Percentiles rank a stretch among this genome's conserved stretches.
phyloP scores from a whole-genome alignment of 768 basidiomycete species.

The Fomitopsis pulvina region DNA sequence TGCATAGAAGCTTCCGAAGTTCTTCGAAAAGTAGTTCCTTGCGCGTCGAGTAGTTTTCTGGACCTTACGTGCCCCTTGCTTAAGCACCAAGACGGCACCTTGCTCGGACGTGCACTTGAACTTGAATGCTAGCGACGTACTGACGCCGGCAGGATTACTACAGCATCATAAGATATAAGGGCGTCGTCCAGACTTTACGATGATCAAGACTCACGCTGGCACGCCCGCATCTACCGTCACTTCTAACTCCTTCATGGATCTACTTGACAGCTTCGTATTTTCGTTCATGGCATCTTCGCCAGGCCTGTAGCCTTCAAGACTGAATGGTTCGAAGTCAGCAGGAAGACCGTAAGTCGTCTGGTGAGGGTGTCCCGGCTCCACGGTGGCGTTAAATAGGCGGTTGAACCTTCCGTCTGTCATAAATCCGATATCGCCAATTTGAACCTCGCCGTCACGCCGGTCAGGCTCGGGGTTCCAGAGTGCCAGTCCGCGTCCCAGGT shows the following conservation, averaged over 20 bases:
- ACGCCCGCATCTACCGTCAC: too few relatives aligned
- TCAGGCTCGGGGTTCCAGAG: constrained; percentile 18
- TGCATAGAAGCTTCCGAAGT: constrained; percentile 13
- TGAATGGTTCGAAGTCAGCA: background rate
- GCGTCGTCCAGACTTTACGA: background rate
- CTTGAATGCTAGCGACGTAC: background rate
- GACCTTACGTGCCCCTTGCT: background rate
- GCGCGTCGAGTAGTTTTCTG: background rate
- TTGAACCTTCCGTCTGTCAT: constrained; percentile 14
- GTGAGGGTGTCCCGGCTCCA: constrained; percentile 1
- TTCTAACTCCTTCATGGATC: too few relatives aligned
- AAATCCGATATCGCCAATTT: constrained; percentile 20
- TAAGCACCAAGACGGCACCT: constrained; percentile 8
- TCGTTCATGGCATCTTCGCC: too few relatives aligned
- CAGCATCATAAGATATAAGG: background rate
- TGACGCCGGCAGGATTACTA: background rate
- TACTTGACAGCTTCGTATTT: too few relatives aligned
- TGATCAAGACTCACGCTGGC: background rate
- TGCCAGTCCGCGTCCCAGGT: constrained; percentile 9
- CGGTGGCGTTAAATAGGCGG: constrained; percentile 17
- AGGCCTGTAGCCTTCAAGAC: constrained; percentile 1
- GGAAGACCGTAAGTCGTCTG: constrained; percentile 3
- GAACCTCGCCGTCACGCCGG: constrained; percentile 2
- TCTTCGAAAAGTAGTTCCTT: constrained; percentile 8
- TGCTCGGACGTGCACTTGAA: constrained; percentile 7